Conservation (phyloP, 1,139 yeast species). For the Lodderomyces parapsilosis region DNA sequence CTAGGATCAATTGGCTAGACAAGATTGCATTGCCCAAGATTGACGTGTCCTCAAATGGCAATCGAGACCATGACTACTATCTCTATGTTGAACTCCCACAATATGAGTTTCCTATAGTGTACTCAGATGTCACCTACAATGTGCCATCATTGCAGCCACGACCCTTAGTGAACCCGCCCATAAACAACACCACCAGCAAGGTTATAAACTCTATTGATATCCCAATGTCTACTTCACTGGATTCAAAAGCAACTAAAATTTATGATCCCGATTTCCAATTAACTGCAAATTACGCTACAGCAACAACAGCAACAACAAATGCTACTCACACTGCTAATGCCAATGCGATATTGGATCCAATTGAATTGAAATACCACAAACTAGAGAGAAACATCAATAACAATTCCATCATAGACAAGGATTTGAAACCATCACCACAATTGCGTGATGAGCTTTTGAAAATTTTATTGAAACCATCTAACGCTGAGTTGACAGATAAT, state of each 20-base stretch:
- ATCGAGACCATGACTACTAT: slow-evolving; percentile 34
- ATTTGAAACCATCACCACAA: slow-evolving; percentile 84
- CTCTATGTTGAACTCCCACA: slow-evolving; percentile 70
- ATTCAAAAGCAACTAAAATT: slow-evolving; percentile 19
- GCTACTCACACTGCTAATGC: slow-evolving; percentile 8
- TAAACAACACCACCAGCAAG: slow-evolving; percentile 20
- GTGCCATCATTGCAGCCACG: slow-evolving; percentile 15
- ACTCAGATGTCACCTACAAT: slow-evolving; percentile 51
- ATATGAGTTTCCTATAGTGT: slow-evolving; percentile 81
- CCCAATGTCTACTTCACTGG: slow-evolving; percentile 19
- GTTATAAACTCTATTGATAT: slow-evolving; percentile 39
- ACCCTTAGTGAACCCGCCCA: background rate
- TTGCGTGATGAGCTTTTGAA: slow-evolving; percentile 69
- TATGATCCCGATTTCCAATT: slow-evolving; percentile 42
- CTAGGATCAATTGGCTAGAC: slow-evolving; percentile 74
- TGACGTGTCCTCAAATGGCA: slow-evolving; percentile 29
- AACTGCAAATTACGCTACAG: slow-evolving; percentile 8
- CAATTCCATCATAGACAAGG: slow-evolving; percentile 74
- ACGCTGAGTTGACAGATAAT: slow-evolving; percentile 73
- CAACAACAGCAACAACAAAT: background rate
- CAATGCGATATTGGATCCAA: slow-evolving; percentile 56
- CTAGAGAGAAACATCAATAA: slow-evolving; percentile 77
- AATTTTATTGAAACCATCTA: slow-evolving; percentile 78
- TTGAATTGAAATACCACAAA: slow-evolving; percentile 82
- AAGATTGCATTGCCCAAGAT: slow-evolving; percentile 55